Evolutionary conservation across 78 protist species (phyloP).

Genomic region (Dictyostelium firmibasis): DNA sequence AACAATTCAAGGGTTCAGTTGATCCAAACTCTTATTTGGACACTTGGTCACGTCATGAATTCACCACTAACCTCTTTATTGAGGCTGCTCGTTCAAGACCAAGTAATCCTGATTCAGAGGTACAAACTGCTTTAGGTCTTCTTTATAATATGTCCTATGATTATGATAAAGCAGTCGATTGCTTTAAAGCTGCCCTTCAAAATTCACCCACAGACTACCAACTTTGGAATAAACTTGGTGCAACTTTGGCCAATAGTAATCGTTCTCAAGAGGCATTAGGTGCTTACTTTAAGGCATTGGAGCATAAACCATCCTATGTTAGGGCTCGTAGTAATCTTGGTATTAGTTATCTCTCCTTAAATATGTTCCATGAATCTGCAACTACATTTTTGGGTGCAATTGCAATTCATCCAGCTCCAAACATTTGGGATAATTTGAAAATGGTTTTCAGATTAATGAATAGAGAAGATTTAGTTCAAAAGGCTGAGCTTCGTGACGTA

Average conservation of each 20-base stretch:
- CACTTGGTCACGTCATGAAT: conserved; percentile 47
- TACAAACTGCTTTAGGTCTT: conserved; percentile 90
- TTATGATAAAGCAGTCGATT: conserved; percentile 90
- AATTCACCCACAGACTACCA: conserved; percentile 73
- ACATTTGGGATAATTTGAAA: conserved; percentile 81
- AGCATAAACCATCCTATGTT: conserved; percentile 90
- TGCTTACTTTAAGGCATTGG: conserved; percentile 89
- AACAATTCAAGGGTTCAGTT: background rate
- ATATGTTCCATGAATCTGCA: conserved; percentile 81
- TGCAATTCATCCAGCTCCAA: conserved; percentile 71
- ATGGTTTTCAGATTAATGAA: conserved; percentile 53
- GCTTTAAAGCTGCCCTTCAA: conserved; percentile 85
- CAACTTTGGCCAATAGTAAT: conserved; percentile 91
- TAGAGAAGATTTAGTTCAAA: conserved; percentile 65
- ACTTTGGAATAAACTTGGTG: conserved; percentile 96
- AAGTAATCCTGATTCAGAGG: conserved; percentile 84
- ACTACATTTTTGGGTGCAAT: conserved; percentile 80
- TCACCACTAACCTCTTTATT: conserved; percentile 44
- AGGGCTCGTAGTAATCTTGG: conserved; percentile 93
- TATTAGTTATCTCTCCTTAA: conserved; percentile 84
- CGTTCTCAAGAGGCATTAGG: conserved; percentile 87
- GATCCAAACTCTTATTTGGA: background rate
- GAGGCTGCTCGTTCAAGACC: conserved; percentile 84
- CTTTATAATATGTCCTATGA: conserved; percentile 86
- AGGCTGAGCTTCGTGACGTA: background rate